These are phyloP conservation scores for Emergomyces pasteurianus DNA, from an alignment of 2,329 filamentous ascomycete species.

Conservation along the genomic window DNA sequence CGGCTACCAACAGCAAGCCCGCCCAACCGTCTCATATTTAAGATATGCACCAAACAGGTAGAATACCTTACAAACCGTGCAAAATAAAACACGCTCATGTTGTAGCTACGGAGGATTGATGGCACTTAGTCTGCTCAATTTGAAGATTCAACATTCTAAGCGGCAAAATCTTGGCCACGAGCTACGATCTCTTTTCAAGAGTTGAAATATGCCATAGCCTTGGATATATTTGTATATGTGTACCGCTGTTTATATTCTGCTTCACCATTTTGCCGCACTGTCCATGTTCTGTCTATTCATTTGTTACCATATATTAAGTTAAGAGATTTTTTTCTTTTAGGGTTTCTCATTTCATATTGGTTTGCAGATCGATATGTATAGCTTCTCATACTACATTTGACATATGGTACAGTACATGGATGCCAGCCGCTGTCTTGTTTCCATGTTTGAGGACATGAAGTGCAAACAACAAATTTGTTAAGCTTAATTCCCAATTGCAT, in stretches of 20 bases:
- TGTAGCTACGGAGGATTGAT: background rate
- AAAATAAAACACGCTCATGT: background rate
- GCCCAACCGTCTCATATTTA: background rate
- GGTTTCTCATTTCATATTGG: too few species aligned
- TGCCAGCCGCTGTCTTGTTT: too few species aligned
- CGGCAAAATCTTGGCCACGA: background rate
- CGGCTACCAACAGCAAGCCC: background rate
- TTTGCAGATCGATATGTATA: too few species aligned
- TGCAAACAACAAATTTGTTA: too few species aligned
- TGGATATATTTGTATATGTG: background rate
- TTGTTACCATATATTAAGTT: background rate
- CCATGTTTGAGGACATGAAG: too few species aligned
- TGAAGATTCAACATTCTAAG: background rate
- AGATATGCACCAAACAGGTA: background rate
- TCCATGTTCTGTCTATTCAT: too few species aligned
- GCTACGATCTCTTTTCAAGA: background rate
- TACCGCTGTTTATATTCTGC: background rate
- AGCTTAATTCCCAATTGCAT: too few species aligned
- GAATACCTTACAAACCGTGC: background rate
- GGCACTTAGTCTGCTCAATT: background rate
- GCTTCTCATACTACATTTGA: too few species aligned
- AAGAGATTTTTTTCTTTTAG: background rate
- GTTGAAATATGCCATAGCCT: background rate
- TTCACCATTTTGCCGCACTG: too few species aligned
- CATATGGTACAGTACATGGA: too few species aligned